A percentile compares a stretch with the other conserved stretches of the same genome.
Conservation (phyloP, 768 basidiomycete genomes). For the Mycena epipterygia region DNA sequence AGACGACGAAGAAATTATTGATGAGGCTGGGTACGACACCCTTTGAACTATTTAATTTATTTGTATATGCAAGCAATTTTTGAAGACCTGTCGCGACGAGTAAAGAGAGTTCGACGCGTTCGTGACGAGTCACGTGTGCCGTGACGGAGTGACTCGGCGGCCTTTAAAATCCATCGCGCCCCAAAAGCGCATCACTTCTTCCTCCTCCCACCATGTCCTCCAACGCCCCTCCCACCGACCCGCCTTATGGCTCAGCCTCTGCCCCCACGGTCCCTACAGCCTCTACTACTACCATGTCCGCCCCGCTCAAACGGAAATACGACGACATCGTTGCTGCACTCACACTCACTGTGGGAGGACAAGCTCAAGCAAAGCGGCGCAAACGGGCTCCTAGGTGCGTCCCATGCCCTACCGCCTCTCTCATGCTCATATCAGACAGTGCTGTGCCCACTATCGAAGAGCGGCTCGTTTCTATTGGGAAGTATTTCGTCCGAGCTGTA, state of each 20-base stretch:
- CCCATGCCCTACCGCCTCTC: no score
- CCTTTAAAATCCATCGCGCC: neutral
- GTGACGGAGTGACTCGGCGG: neutral
- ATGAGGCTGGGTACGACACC: neutral
- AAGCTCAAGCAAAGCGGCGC: neutral
- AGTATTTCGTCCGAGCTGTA: neutral
- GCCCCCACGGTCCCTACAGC: slow-evolving; percentile 5
- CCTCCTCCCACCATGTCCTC: slow-evolving; percentile 3
- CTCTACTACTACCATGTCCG: neutral
- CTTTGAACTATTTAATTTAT: neutral
- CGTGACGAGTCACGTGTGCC: neutral
- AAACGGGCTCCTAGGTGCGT: neutral
- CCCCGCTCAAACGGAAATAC: neutral
- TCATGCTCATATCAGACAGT: no score
- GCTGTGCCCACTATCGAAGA: no score
- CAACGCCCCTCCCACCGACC: neutral
- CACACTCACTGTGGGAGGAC: no score
- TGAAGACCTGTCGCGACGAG: neutral
- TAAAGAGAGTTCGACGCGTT: no score
- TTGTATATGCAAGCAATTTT: neutral
- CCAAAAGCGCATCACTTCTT: neutral
- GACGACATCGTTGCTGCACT: neutral
- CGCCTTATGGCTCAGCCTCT: neutral
- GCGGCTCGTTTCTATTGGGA: neutral
- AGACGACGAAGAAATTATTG: neutral